Base-by-base conservation (phyloP, 148 eudicot species). In the Euryodendron excelsum region DNA sequence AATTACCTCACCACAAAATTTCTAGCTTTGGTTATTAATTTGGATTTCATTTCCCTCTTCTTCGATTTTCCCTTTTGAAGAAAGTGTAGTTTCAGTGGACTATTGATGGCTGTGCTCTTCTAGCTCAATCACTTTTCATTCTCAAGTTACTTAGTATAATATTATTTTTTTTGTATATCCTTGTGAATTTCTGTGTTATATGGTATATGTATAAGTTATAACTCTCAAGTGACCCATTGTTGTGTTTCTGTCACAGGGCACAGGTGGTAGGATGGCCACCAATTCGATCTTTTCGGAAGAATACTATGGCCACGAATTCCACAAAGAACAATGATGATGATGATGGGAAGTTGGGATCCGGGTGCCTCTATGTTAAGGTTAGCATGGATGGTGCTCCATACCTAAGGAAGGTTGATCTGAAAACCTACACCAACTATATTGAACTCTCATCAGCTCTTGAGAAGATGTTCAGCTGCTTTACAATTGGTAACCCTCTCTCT, bases 201-300 rank as follows among this genome's bases (percentile, higher is more conserved):
- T 74, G 47, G 48, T 17, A 36, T 15, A 56, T 74, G 50, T n/a
- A 11, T n/a, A 33, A 0, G 66, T 74, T 52, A 23, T 23, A 61
- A 72, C 62, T 65, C 20, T 60, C 50, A 44, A 7, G 12, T 20
- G 72, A n/a, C n/a, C n/a, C n/a, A n/a, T n/a, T 77, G 34, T 59
- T 53, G 1, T 75, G 72, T 82, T 39, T 34, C 25, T 63, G 52
- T 56, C 62, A 80, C 92, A 93, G 97, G 83, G 88, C 92, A 73
- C 93, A 93, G 59, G 97, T 93, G 69, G 92, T 89, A 47, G 97
- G 97, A 81, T 93, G 97, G 97, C 97, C 97, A 77, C 97, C 97
- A 82, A 85, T 93, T 76, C 87, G 94, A 79, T 89, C 97, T 69
- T 93, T 86, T 77, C 89, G 95, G 25, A 93, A 93, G 87, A 93